phyloP scores from a whole-genome alignment of 306 rosid genomes.

The Castanea mollissima region DNA sequence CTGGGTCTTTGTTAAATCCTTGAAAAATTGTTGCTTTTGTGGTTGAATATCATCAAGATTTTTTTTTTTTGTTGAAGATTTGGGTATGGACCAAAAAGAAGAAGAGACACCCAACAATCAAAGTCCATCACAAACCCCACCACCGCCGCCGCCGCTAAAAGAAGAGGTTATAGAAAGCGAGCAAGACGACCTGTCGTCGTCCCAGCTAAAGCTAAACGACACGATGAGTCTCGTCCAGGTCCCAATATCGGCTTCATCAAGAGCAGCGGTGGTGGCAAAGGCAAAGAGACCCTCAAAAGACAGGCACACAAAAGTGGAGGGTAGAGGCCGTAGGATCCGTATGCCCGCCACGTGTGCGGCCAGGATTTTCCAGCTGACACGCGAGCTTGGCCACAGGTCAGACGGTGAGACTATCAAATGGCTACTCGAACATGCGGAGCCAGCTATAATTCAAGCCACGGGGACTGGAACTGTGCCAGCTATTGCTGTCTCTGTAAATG shows the following conservation, averaged over 20 bases:
- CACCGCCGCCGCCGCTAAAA: slow-evolving; percentile 30
- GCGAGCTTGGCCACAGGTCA: slow-evolving; percentile 80
- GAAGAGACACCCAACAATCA: slow-evolving; percentile 12
- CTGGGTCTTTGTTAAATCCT: neutral
- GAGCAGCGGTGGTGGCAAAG: neutral
- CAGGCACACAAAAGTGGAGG: slow-evolving; percentile 91
- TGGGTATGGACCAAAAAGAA: slow-evolving; percentile 14
- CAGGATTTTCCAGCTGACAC: slow-evolving; percentile 74
- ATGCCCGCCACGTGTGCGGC: slow-evolving; percentile 89
- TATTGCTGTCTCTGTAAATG: slow-evolving; percentile 76
- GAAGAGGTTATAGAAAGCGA: slow-evolving; percentile 48
- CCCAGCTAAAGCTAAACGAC: no score
- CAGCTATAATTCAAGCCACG: slow-evolving; percentile 72
- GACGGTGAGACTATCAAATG: slow-evolving; percentile 92
- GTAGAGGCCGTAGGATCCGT: slow-evolving; percentile 83
- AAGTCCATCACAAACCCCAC: slow-evolving; percentile 26
- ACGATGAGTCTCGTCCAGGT: slow-evolving; percentile 23
- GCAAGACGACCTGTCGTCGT: slow-evolving; percentile 12
- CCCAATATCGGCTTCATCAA: slow-evolving; percentile 20
- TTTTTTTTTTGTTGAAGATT: neutral
- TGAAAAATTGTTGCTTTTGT: neutral
- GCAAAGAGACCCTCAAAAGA: slow-evolving; percentile 56
- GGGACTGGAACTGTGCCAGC: slow-evolving; percentile 87
- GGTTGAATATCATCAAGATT: slow-evolving; percentile 31
- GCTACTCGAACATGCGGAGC: slow-evolving; percentile 75